phyloP scores from a whole-genome alignment of 2,329 filamentous ascomycete species.

The Leptosphaerulina australis region DNA sequence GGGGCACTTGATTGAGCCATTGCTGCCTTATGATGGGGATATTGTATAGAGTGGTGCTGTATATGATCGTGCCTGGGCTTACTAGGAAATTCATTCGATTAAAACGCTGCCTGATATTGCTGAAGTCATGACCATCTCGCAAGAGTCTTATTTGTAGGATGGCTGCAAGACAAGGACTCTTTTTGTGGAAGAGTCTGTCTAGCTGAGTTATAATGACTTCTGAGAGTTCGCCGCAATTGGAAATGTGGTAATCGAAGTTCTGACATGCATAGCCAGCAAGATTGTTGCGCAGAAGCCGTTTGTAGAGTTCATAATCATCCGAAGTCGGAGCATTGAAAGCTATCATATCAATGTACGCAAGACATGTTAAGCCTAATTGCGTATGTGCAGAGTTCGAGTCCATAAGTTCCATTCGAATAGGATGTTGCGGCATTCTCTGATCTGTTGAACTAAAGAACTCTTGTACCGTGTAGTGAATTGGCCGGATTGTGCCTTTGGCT shows the following conservation, averaged over 20 bases:
- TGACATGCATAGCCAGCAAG: conserved; percentile 19
- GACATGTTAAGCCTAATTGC: conserved; percentile 15
- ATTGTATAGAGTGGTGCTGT: conserved; percentile 23
- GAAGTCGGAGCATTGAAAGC: not conserved
- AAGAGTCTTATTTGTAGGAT: conserved; percentile 22
- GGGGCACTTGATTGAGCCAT: conserved; percentile 15
- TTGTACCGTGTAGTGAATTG: conserved; percentile 31
- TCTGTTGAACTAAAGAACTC: conserved; percentile 23
- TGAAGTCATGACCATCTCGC: not conserved
- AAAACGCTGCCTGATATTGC: conserved; percentile 2
- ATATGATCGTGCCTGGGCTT: conserved; percentile 21
- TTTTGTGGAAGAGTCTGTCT: conserved; percentile 15
- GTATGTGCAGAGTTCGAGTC: conserved; percentile 16
- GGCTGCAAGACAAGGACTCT: conserved; percentile 15
- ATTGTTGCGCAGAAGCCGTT: not conserved
- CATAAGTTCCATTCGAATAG: conserved; percentile 10
- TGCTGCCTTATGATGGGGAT: conserved; percentile 12
- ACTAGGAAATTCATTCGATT: conserved; percentile 17
- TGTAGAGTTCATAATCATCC: not conserved
- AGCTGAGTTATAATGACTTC: conserved; percentile 5
- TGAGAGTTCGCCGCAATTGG: conserved; percentile 1
- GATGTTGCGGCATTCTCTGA: not conserved
- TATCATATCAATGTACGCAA: conserved; percentile 16
- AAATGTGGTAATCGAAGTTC: conserved; percentile 22
- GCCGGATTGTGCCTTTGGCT: conserved; percentile 16